A percentile compares a stretch with the other conserved stretches of the same genome.
These are phyloP conservation scores for Paramecium primaurelia DNA, from an alignment of 73 alveolate genomes.

Conservation along the genomic window DNA sequence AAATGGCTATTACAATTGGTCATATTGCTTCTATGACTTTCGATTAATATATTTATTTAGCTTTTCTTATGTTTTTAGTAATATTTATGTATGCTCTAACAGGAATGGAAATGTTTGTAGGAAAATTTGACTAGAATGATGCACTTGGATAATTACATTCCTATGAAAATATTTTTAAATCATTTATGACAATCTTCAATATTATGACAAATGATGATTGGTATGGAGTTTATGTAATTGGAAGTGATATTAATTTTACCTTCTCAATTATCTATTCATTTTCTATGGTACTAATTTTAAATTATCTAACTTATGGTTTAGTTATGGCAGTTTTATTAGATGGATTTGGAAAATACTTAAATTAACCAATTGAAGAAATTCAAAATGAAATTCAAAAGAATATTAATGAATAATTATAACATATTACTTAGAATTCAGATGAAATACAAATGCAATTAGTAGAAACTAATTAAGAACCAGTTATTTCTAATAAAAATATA, in stretches of 20 bases:
- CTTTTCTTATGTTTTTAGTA: background rate
- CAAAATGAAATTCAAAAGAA: background rate
- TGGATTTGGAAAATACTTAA: background rate
- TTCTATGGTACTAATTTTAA: background rate
- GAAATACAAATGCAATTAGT: background rate
- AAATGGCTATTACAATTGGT: constrained; percentile 13
- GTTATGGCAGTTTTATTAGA: constrained; percentile 25
- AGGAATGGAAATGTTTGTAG: constrained; percentile 14
- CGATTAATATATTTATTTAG: background rate
- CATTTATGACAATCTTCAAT: constrained; percentile 32
- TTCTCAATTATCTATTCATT: background rate
- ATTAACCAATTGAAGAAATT: background rate
- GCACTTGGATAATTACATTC: constrained; percentile 22
- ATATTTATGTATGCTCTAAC: constrained; percentile 1
- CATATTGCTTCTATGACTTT: constrained; percentile 9
- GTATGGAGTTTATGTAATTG: constrained; percentile 33
- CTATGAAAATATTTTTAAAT: constrained; percentile 10
- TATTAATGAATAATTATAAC: background rate
- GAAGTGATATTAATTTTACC: background rate
- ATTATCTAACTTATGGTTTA: constrained; percentile 32
- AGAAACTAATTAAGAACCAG: background rate
- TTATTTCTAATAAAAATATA: background rate
- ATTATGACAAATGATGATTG: constrained; percentile 47
- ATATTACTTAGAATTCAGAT: background rate
- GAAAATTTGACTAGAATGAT: background rate